Percentiles rank a stretch among this genome's conserved stretches.
These are phyloP conservation scores for Fusarium coicis DNA, from an alignment of 2,329 filamentous ascomycete genomes.

Conservation along the genomic window DNA sequence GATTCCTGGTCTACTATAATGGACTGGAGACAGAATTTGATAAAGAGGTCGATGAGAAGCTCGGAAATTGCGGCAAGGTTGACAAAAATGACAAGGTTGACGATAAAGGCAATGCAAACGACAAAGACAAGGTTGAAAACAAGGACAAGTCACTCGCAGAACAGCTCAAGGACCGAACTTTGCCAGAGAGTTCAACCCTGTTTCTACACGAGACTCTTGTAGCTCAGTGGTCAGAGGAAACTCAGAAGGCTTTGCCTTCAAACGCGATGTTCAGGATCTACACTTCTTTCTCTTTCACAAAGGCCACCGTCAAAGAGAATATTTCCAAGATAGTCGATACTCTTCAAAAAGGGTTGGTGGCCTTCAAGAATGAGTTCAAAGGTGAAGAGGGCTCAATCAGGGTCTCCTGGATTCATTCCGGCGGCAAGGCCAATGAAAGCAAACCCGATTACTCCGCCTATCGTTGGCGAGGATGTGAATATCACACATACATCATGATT, in stretches of 20 bases:
- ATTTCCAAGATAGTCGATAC: neutral
- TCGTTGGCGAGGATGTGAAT: constrained; percentile 44
- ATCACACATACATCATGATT: constrained; percentile 47
- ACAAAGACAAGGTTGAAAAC: accelerated
- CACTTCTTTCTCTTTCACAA: neutral
- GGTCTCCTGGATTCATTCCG: constrained; percentile 47
- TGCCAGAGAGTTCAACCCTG: neutral
- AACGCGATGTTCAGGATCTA: constrained; percentile 1
- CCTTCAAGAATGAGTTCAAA: constrained; percentile 30
- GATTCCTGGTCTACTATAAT: constrained; percentile 31
- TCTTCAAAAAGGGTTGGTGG: constrained; percentile 14
- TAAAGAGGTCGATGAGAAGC: neutral
- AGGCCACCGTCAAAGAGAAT: neutral
- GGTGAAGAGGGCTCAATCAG: constrained; percentile 31
- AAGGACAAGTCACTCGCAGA: neutral
- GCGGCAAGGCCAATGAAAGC: constrained; percentile 19
- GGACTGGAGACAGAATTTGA: constrained; percentile 12
- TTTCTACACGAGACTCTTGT: constrained; percentile 6
- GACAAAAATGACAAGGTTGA: accelerated
- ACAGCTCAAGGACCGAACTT: constrained; percentile 39
- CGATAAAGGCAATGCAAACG: neutral
- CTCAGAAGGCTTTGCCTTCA: neutral
- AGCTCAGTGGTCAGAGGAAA: constrained; percentile 7
- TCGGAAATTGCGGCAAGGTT: neutral
- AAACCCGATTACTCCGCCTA: constrained; percentile 37